These are phyloP conservation scores for Cladophialophora chaetospira DNA, from an alignment of 2,329 filamentous ascomycete genomes.

Conservation along the genomic window DNA sequence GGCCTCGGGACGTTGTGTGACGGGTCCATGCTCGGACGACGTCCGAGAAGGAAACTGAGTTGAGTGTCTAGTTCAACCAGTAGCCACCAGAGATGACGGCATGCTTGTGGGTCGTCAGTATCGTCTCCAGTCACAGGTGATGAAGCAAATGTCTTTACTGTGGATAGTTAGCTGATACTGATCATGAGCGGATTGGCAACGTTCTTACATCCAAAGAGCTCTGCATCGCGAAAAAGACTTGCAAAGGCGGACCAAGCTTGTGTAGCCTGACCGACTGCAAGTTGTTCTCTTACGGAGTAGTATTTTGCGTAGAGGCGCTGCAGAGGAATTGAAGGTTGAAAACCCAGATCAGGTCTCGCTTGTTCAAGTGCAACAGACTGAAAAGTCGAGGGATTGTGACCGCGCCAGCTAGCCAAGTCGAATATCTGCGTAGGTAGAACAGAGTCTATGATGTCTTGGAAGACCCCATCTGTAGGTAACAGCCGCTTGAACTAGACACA, in stretches of 20 bases:
- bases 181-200: background rate
- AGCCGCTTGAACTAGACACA: conserved; percentile 23
- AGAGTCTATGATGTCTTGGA: conserved; percentile 12
- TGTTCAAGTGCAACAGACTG: background rate
- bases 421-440: conserved; percentile 20
- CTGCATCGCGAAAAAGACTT: conserved; percentile 21
- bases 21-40: conserved; percentile 16
- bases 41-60: conserved; percentile 28
- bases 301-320: conserved; percentile 17
- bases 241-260: conserved; percentile 23
- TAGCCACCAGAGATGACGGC: conserved; percentile 27
- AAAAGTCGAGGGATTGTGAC: background rate
- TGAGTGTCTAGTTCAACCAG: conserved; percentile 23
- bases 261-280: conserved; percentile 18
- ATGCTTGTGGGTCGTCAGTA: conserved; percentile 4
- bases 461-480: conserved; percentile 2
- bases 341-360: background rate
- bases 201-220: conserved; percentile 22
- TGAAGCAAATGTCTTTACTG: background rate
- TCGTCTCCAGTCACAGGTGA: background rate
- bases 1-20: conserved; percentile 10
- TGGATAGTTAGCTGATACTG: background rate
- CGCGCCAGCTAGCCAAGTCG: background rate
- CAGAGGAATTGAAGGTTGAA: conserved; percentile 3
- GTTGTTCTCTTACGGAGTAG: conserved; percentile 11